A percentile compares a stretch with the other conserved stretches of the same genome.
These are phyloP conservation scores for Oidium heveae DNA, from an alignment of 2,329 filamentous ascomycete genomes.

Conservation along the genomic window DNA sequence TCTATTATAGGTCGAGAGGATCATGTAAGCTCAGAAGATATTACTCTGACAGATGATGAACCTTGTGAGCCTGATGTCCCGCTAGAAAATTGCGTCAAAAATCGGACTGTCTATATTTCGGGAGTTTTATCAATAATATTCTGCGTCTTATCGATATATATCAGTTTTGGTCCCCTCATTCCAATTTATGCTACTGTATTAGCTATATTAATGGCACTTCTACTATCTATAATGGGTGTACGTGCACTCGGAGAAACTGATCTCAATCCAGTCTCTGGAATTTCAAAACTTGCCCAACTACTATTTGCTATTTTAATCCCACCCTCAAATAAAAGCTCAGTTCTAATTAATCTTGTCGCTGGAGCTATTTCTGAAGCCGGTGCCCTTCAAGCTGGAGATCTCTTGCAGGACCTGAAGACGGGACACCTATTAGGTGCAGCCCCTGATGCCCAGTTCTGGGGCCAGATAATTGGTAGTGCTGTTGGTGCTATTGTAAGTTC, in stretches of 20 bases:
- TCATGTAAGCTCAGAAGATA: conserved; percentile 3
- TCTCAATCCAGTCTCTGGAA: conserved; percentile 85
- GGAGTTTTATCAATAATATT: conserved; percentile 52
- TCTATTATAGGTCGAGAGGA: conserved; percentile 8
- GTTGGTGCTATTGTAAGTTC: conserved; percentile 71
- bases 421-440: conserved; percentile 80
- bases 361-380: conserved; percentile 70
- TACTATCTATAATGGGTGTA: conserved; percentile 54
- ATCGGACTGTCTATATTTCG: conserved; percentile 44
- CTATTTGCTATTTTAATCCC: conserved; percentile 85
- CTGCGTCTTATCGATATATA: conserved; percentile 57
- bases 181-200: conserved; percentile 50
- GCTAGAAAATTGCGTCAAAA: conserved; percentile 53
- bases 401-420: conserved; percentile 94
- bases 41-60: not conserved
- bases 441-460: conserved; percentile 88
- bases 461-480: conserved; percentile 74
- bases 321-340: conserved; percentile 50
- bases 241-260: conserved; percentile 59
- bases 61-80: conserved; percentile 31
- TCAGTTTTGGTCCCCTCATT: conserved; percentile 63
- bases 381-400: conserved; percentile 79
- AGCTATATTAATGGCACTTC: conserved; percentile 62
- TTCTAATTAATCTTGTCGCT: conserved; percentile 88
- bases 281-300: conserved; percentile 86